Evolutionary conservation across 2,329 filamentous ascomycete species (phyloP), one percentile per base, ranked within the genome.

Genomic region (Fusarium sarcochroum): DNA sequence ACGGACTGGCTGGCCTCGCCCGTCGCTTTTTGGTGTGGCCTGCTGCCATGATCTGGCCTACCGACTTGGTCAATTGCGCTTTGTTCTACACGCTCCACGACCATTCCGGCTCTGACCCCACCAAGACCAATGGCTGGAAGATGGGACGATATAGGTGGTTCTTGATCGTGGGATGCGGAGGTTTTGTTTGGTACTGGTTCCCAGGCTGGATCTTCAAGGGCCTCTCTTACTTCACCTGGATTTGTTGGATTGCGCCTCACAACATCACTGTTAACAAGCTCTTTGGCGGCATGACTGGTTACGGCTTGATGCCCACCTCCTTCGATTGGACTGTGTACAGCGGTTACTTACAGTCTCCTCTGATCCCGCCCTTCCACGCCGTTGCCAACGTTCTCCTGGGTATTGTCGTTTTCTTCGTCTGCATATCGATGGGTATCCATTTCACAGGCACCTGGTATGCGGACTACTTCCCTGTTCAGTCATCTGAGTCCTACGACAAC

Each of bases 61-160:
- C 83, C 48, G 85, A 84, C 20, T 76, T 88, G 14, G 85, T 86
- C 58, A 87, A 85, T 66, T 83, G 82, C 15, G 83, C 84, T 4
- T 77, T 88, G 37, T 83, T 88, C 71, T 80, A 82, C 63, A 83
- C 80, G 38, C 78, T 84, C 40, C 82, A 84, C 68, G 81, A 84
- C 58, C 81, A 83, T 69, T 79, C 80, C 5, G 76, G 75, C 15
- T 81, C 82, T 7, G 81, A 87, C 67, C 84, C 86, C 2, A 74
- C 80, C 46, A 84, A 83, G 54, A 83, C 83, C 23, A 84, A 82
- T 70, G 89, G 90, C 42, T 92, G 90, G 90, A 82, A 74, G 34
- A 84, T 91, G 48, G 85, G 87, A n/a, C 85, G 89, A 51, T 91
- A 90, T 76, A 84, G 83, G 66, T 87, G 87, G 76, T 91, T 91